These are phyloP conservation scores for Haplosporangium gracile DNA, from an alignment of 192 early-diverging fungal species.

Conservation along the genomic window DNA sequence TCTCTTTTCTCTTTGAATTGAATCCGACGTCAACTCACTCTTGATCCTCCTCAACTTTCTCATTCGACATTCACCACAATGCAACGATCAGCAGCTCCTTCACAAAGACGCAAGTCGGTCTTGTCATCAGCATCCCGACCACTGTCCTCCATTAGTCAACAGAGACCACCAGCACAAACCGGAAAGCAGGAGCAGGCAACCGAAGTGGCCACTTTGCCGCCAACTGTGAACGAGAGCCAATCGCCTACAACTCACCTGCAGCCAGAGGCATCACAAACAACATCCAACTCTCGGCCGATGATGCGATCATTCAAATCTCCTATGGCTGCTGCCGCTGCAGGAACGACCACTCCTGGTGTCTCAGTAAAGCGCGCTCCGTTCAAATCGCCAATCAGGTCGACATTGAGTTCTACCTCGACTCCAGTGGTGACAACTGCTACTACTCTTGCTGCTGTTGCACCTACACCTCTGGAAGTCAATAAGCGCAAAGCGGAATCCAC, in stretches of 20 bases:
- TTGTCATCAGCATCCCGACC: not conserved
- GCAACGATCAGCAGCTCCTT: conserved; percentile 32
- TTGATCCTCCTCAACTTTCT: not conserved
- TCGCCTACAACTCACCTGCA: not conserved
- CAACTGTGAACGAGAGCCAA: not conserved
- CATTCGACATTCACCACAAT: conserved; percentile 9
- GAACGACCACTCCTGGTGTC: not conserved
- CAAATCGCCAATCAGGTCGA: not conserved
- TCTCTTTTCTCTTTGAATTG: not conserved
- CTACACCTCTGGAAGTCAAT: not conserved
- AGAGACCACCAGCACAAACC: not conserved
- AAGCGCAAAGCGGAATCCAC: not conserved
- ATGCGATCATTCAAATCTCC: conserved; percentile 22
- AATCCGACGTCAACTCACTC: not conserved
- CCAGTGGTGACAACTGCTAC: not conserved
- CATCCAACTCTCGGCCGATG: not conserved
- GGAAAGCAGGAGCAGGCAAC: not conserved
- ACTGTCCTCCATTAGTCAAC: not conserved
- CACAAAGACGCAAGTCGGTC: conserved; percentile 11
- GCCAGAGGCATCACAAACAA: not conserved
- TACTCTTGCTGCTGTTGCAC: not conserved
- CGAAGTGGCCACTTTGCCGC: not conserved
- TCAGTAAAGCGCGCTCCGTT: not conserved
- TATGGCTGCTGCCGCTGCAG: not conserved
- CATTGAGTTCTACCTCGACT: not conserved